phyloP scores from a whole-genome alignment of 1,139 yeast species.

The Yarrowia galli region DNA sequence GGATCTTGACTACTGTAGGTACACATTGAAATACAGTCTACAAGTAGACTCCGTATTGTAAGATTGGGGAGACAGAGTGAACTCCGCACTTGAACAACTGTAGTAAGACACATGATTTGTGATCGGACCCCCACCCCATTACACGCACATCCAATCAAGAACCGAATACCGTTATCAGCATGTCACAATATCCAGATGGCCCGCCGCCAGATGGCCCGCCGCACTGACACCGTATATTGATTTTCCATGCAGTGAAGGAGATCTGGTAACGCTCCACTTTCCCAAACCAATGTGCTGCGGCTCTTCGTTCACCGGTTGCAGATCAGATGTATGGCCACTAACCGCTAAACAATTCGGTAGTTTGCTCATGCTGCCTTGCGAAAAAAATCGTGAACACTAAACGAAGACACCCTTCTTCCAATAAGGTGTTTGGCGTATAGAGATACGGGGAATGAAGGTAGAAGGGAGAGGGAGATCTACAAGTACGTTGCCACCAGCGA shows the following conservation, averaged over 20 bases:
- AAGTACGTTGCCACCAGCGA: neutral
- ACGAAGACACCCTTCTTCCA: neutral
- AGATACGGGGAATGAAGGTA: neutral
- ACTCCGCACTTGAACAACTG: no score
- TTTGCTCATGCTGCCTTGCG: slow-evolving; percentile 32
- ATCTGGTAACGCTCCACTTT: neutral
- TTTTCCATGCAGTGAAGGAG: no score
- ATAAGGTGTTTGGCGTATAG: slow-evolving; percentile 15
- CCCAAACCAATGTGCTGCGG: neutral
- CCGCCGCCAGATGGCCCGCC: no score
- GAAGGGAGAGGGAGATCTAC: neutral
- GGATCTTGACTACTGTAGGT: no score
- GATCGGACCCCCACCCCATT: no score
- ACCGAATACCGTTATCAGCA: no score
- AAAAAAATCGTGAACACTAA: slow-evolving; percentile 4
- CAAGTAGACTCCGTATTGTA: no score
- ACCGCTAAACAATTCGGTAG: neutral
- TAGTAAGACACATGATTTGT: no score
- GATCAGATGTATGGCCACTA: slow-evolving; percentile 7
- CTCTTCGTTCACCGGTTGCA: neutral
- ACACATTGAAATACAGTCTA: neutral
- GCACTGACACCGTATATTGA: no score
- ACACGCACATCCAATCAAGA: no score
- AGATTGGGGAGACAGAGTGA: no score
- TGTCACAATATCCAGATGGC: no score